These are phyloP conservation scores for Pelargonium myrrhifolium DNA, from an alignment of 441 rosid species.

Conservation along the genomic window DNA sequence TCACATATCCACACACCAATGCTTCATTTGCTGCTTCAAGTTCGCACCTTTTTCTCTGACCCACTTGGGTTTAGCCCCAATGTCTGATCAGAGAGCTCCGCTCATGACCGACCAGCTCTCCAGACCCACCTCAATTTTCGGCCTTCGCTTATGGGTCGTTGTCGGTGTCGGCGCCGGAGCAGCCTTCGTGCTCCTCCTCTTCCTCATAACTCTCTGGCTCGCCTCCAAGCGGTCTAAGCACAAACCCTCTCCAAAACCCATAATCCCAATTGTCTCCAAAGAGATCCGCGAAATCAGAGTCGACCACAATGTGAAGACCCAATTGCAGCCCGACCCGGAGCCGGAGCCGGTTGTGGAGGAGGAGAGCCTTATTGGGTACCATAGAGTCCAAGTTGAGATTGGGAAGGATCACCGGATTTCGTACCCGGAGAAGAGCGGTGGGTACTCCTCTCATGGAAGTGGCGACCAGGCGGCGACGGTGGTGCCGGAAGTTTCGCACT, in stretches of 20 bases:
- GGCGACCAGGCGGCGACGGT: constrained; percentile 76
- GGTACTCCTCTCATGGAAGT: constrained; percentile 52
- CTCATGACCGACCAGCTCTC: constrained; percentile 41
- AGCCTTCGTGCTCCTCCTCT: constrained; percentile 52
- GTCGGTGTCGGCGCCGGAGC: constrained; percentile 51
- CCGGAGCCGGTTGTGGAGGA: constrained; percentile 15
- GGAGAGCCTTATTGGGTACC: constrained; percentile 1
- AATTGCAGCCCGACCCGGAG: constrained; percentile 59
- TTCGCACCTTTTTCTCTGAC: not conserved
- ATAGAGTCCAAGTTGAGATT: constrained; percentile 7
- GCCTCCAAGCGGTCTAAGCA: constrained; percentile 38
- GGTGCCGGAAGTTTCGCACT: constrained; percentile 71
- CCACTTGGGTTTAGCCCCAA: not conserved
- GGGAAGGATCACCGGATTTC: constrained; percentile 40
- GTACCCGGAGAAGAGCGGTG: constrained; percentile 45
- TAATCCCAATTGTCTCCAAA: constrained; percentile 66
- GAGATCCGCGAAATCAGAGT: constrained; percentile 85
- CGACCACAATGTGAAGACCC: constrained; percentile 77
- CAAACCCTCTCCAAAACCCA: constrained; percentile 20
- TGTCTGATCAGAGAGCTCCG: constrained; percentile 11
- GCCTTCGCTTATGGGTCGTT: constrained; percentile 47
- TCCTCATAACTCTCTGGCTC: constrained; percentile 53
- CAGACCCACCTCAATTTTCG: constrained; percentile 48
- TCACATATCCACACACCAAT: not conserved
- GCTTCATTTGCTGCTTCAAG: not conserved